A percentile compares a stretch with the other conserved stretches of the same genome.
Conservation (phyloP, 108 stramenopile genomes). For the Bacterosira constricta region DNA sequence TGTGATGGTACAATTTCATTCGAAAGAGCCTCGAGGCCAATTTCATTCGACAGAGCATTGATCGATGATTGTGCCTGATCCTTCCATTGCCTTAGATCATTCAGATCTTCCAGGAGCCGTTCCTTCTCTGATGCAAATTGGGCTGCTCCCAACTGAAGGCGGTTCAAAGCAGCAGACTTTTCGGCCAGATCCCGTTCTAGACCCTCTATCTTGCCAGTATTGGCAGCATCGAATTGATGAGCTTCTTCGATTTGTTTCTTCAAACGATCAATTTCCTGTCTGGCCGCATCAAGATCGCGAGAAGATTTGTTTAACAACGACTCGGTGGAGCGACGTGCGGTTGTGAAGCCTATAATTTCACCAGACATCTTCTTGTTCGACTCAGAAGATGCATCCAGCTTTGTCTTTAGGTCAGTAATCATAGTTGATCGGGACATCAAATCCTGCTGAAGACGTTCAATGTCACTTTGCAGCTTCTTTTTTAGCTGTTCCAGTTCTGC, state of each 20-base stretch:
- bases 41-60: constrained; percentile 5
- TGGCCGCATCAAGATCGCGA: constrained; percentile 12
- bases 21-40: constrained; percentile 5
- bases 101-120: constrained; percentile 19
- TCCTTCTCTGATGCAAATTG: constrained; percentile 26
- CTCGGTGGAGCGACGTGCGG: constrained; percentile 21
- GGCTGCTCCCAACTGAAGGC: constrained; percentile 12
- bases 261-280: constrained; percentile 37
- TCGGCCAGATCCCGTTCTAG: constrained; percentile 23
- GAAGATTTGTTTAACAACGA: constrained; percentile 16
- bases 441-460: constrained; percentile 31
- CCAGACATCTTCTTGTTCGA: constrained; percentile 28
- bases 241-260: constrained; percentile 9
- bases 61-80: constrained; percentile 10
- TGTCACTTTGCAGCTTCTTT: constrained; percentile 17
- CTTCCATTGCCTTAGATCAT: constrained; percentile 29
- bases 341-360: constrained; percentile 30
- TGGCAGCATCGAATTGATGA: constrained; percentile 11
- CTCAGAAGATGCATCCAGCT: constrained; percentile 12
- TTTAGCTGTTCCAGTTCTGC: constrained; percentile 22
- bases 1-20: constrained; percentile 1
- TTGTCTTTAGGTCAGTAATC: constrained; percentile 22
- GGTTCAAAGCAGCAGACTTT: constrained; percentile 20
- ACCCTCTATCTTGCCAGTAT: constrained; percentile 10
- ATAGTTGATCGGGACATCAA: constrained; percentile 15